These are phyloP conservation scores for Mollisiaceae sp. DNA, from an alignment of 2,329 filamentous ascomycete genomes.

Conservation along the genomic window DNA sequence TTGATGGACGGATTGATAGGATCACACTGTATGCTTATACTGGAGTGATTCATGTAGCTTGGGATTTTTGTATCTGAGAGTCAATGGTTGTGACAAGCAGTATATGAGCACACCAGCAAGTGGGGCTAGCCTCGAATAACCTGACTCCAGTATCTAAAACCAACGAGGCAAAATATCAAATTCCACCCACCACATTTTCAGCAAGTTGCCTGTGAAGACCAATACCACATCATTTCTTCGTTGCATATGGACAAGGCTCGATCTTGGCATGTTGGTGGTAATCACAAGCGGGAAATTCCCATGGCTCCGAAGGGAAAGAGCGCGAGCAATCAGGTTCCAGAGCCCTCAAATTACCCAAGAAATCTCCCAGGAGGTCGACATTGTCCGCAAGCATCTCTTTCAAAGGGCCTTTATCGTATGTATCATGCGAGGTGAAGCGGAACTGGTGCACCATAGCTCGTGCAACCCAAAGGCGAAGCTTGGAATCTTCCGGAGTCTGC, in stretches of 20 bases:
- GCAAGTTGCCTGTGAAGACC: too few species aligned
- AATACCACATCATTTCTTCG: background rate
- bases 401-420: background rate
- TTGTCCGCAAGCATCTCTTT: background rate
- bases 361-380: background rate
- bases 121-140: background rate
- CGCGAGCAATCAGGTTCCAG: background rate
- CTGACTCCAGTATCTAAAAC: too few species aligned
- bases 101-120: background rate
- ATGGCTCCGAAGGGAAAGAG: too few species aligned
- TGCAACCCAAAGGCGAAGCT: background rate
- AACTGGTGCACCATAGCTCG: background rate
- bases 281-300: background rate
- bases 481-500: background rate
- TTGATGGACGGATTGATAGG: too few species aligned
- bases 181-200: too few species aligned
- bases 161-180: too few species aligned
- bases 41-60: too few species aligned
- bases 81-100: too few species aligned
- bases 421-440: too few species aligned
- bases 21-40: too few species aligned
- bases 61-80: too few species aligned
- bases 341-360: background rate
- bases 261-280: slow-evolving; percentile 6
- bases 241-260: background rate